Evolutionary conservation across 2,329 filamentous ascomycete genomes (phyloP).

Genomic region (Cadophora luteo-olivacea): DNA sequence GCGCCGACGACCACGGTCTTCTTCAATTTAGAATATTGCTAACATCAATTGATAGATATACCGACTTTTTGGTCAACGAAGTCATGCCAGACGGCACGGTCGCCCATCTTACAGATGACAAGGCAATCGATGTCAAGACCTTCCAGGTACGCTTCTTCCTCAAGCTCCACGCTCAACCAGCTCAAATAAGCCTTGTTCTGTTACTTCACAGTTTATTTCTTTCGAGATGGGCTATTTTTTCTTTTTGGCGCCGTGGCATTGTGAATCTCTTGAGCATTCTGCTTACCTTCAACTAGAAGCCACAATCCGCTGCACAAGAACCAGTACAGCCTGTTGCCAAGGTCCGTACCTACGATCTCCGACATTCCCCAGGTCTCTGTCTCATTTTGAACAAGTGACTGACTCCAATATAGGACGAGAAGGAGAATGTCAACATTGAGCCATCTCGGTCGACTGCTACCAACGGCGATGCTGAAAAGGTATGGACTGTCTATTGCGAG

Average conservation of each 20-base stretch:
- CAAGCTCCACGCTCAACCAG: not conserved
- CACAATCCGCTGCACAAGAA: not conserved
- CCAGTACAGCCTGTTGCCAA: not conserved
- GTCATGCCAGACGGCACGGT: slow-evolving; percentile 68
- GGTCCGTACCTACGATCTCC: not conserved
- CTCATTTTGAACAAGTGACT: not conserved
- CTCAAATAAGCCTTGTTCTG: not conserved
- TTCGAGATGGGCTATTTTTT: not conserved
- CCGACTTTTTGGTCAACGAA: slow-evolving; percentile 78
- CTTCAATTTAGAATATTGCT: slow-evolving; percentile 15
- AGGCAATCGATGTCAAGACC: slow-evolving; percentile 27
- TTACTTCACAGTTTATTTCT: not conserved
- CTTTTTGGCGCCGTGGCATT: not conserved
- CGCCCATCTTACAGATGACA: slow-evolving; percentile 60
- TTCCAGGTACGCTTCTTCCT: slow-evolving; percentile 27
- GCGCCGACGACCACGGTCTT: not conserved
- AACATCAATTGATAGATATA: slow-evolving; percentile 58
- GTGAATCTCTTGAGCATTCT: not conserved
- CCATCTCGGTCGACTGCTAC: not conserved
- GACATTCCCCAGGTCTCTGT: not conserved
- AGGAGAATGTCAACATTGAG: slow-evolving; percentile 5
- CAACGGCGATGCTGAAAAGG: not conserved
- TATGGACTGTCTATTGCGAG: not conserved
- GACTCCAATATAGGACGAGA: slow-evolving; percentile 1
- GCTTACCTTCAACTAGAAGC: slow-evolving; percentile 5